Base-by-base conservation (phyloP, 2,329 filamentous ascomycete genomes). In the Pseudogymnoascus pannorum region DNA sequence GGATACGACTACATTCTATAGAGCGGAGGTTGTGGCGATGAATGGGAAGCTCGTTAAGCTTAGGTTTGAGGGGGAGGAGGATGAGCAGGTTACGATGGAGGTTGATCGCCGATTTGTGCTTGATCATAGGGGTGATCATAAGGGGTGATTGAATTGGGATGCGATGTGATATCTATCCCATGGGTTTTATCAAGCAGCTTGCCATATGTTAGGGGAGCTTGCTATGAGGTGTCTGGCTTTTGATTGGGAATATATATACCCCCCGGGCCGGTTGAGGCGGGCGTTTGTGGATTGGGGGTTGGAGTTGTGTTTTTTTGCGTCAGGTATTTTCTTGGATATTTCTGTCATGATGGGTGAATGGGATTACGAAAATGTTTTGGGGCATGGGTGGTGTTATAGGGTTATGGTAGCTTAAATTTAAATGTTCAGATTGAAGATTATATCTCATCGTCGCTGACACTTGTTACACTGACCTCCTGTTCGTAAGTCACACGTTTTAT, bases 1-100 rank as follows among this genome's bases (percentile, higher is more conserved):
- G 0, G 87, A 91, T 68, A 93, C 90, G 1, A 92, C 90, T 1
- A 92, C 89, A 0, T 93, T 94, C 68, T 94, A 94, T 72, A 87
- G 89, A 71, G 90, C 90, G 1, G 88, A 92, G 67, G 89, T 93
- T 7, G 88, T 90, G 75, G 86, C 86, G 35, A 86, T 83, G 78
- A 78, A 87, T 61, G 76, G 76, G 62, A 38, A 72, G 70, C 81
- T 79, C 63, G 84, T 87, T 42, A 82, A 82, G 61, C 77, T 93
- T 65, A 86, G 89, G 65, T 93, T 93, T 68, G 90, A 93, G 71
- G 89, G 89, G 12, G 88, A 92, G 68, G 88, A 91, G 70, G 87
- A 87, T 68, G 82, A 79, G 64, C 87, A 85, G 67, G 90, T 86
- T 65, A 82, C 89, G 71, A 88, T 90, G 74, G 83, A 88, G 66